Evolutionary conservation across 192 early-diverging fungal species (phyloP).

Genomic region (Geranomyces michiganensis): DNA sequence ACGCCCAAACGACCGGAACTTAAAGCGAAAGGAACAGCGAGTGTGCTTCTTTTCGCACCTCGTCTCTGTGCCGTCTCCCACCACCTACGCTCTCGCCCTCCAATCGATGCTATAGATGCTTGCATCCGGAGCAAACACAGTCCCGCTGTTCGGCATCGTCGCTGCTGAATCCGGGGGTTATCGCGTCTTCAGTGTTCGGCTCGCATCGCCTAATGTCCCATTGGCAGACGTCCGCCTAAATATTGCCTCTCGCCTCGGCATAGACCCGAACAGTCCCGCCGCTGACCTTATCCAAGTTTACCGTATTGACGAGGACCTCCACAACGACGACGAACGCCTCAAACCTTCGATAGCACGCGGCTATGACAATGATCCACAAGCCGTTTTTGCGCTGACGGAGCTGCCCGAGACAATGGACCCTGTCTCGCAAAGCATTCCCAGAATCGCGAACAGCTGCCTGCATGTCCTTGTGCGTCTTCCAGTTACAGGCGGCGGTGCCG

Average conservation of each 20-base stretch:
- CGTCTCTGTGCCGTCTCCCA: too few species aligned
- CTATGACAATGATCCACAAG: background rate
- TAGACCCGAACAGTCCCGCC: background rate
- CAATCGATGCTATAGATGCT: too few species aligned
- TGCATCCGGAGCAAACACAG: too few species aligned
- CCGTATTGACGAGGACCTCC: slow-evolving; percentile 2
- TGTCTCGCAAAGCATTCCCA: background rate
- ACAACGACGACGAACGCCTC: background rate
- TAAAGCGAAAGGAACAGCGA: too few species aligned
- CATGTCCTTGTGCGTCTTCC: background rate
- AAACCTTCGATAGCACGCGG: background rate
- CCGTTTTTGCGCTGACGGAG: background rate
- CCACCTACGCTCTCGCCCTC: too few species aligned
- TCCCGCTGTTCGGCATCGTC: too few species aligned
- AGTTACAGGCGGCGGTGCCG: too few species aligned
- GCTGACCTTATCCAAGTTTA: background rate
- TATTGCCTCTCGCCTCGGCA: slow-evolving; percentile 1
- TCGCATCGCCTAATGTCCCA: background rate
- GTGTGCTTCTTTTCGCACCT: too few species aligned
- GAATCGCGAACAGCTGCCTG: background rate
- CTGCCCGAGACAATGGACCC: background rate
- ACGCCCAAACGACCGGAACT: too few species aligned
- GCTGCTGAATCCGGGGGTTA: background rate
- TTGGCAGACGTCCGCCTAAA: background rate
- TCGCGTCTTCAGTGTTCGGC: background rate